These are phyloP conservation scores for Puccinia novopanici DNA, from an alignment of 1,284 basidiomycete species.

Conservation along the genomic window DNA sequence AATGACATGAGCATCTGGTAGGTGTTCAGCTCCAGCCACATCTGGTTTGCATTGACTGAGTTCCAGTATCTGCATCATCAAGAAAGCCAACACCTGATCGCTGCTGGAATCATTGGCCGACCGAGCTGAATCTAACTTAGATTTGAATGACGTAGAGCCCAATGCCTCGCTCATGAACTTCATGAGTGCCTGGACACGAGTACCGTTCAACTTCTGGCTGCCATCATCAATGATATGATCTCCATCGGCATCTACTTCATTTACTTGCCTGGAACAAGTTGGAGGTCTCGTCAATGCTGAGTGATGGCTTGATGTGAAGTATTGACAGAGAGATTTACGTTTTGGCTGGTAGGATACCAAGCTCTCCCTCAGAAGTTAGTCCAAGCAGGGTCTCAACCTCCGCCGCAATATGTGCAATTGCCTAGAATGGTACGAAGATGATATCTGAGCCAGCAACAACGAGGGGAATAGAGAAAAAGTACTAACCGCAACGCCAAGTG, in stretches of 20 bases:
- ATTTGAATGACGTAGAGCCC: conserved; percentile 39
- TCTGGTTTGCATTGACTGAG: conserved; percentile 34
- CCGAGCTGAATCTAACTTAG: conserved; percentile 47
- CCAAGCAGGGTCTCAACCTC: conserved; percentile 46
- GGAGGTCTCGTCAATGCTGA: neutral
- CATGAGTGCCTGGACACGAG: conserved; percentile 36
- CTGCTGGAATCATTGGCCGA: conserved; percentile 25
- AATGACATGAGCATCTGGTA: conserved; percentile 24
- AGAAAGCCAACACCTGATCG: conserved; percentile 48
- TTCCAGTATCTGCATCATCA: conserved; percentile 46
- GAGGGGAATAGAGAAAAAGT: conserved; percentile 51
- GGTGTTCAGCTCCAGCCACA: conserved; percentile 10
- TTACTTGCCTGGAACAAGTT: neutral
- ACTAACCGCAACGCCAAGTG: conserved; percentile 67
- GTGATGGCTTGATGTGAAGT: neutral
- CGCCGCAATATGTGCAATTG: conserved; percentile 45
- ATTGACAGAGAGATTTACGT: conserved; percentile 12
- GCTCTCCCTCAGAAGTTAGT: neutral
- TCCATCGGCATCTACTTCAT: conserved; percentile 35
- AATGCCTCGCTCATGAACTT: conserved; percentile 45
- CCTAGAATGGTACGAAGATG: conserved; percentile 18
- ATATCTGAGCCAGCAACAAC: conserved; percentile 23
- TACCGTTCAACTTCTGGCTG: neutral
- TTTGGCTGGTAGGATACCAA: conserved; percentile 32
- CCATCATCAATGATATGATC: conserved; percentile 17